phyloP scores from a whole-genome alignment of 345 rosid species.

The Aquilaria sinensis region DNA sequence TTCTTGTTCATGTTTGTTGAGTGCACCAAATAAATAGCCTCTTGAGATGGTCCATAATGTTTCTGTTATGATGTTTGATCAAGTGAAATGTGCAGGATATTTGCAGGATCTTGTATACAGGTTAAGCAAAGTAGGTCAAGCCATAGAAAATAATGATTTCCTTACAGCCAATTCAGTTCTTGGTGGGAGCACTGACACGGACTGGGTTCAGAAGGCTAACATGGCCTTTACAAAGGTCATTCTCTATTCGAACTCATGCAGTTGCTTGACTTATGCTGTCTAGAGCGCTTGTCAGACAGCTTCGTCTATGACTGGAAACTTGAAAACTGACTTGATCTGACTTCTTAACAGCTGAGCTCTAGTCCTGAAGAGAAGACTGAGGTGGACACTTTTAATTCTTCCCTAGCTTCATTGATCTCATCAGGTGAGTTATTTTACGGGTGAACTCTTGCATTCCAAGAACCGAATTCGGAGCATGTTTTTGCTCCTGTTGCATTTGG shows the following conservation, averaged over 20 bases:
- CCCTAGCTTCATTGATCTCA: conserved; percentile 68
- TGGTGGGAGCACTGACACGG: conserved; percentile 53
- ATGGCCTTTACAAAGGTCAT: conserved; percentile 61
- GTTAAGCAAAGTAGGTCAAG: conserved; percentile 88
- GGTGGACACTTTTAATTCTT: conserved; percentile 71
- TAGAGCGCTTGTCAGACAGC: background rate
- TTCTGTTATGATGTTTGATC: background rate
- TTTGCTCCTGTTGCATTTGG: too few species aligned
- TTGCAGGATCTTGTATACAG: conserved; percentile 85
- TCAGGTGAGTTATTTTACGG: conserved; percentile 42
- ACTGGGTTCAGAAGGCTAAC: conserved; percentile 72
- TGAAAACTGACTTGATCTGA: conserved; percentile 12
- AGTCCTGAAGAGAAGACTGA: conserved; percentile 61
- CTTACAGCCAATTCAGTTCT: conserved; percentile 65
- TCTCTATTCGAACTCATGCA: too few species aligned
- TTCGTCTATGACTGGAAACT: background rate
- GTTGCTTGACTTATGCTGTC: background rate
- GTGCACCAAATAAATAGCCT: too few species aligned
- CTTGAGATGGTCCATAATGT: background rate
- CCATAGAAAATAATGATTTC: conserved; percentile 80
- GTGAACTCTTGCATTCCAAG: background rate
- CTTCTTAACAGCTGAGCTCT: conserved; percentile 52
- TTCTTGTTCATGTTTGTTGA: too few species aligned
- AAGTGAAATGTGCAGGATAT: conserved; percentile 47
- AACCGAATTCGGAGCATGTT: too few species aligned